These are phyloP conservation scores for Heterobasidion occidentale DNA, from an alignment of 1,284 basidiomycete species.

Conservation along the genomic window DNA sequence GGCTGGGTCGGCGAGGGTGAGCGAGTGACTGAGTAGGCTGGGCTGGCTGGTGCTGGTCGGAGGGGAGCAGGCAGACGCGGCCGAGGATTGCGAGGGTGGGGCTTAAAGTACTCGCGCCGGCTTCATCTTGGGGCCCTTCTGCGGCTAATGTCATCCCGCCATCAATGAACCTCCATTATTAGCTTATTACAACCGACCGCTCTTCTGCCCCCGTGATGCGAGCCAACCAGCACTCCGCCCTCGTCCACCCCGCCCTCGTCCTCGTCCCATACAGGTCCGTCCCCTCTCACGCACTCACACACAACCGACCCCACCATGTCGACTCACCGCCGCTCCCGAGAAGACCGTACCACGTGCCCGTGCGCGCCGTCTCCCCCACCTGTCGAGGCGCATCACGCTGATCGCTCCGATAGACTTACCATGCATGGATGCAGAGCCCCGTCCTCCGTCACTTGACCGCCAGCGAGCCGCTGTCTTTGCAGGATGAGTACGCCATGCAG, in stretches of 20 bases:
- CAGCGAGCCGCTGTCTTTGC: conserved; percentile 76
- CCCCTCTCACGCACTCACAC: neutral
- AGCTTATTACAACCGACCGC: too few species aligned
- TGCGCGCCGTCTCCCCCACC: conserved; percentile 19
- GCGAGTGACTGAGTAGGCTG: neutral
- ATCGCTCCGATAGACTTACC: conserved; percentile 56
- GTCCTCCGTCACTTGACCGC: conserved; percentile 77
- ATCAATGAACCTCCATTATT: neutral
- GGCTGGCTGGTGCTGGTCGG: too few species aligned
- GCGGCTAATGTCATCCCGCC: neutral
- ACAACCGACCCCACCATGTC: neutral
- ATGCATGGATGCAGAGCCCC: conserved; percentile 85
- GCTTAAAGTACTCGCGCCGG: too few species aligned
- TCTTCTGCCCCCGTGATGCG: conserved; percentile 25
- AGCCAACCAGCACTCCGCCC: conserved; percentile 51
- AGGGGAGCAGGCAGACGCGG: too few species aligned
- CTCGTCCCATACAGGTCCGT: conserved; percentile 67
- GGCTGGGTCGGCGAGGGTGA: neutral
- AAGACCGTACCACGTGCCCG: conserved; percentile 57
- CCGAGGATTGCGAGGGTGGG: too few species aligned
- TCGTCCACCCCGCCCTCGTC: conserved; percentile 57
- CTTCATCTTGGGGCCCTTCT: neutral
- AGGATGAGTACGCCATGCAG: conserved; percentile 92
- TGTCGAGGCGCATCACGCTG: neutral
- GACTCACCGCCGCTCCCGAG: neutral